phyloP scores from a whole-genome alignment of 805 yeast species.

The Candida alai region DNA sequence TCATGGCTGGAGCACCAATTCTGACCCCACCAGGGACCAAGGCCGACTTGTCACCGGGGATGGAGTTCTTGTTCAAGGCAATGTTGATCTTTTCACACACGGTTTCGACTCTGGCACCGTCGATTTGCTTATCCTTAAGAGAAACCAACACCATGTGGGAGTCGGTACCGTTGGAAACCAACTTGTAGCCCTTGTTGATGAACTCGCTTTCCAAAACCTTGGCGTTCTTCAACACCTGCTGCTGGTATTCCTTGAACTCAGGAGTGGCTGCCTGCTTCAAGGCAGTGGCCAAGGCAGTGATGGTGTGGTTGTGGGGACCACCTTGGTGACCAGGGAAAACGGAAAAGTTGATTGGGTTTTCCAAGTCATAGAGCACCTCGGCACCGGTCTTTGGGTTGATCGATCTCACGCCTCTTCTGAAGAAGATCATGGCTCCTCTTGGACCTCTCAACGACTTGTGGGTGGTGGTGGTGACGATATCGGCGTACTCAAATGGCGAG shows the following conservation, averaged over 20 bases:
- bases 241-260: conserved; percentile 83
- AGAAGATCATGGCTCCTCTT: conserved; percentile 97
- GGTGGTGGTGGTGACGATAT: conserved; percentile 95
- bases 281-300: conserved; percentile 93
- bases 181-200: conserved; percentile 57
- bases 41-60: conserved; percentile 95
- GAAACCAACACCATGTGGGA: conserved; percentile 87
- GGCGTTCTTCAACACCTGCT: conserved; percentile 78
- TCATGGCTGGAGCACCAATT: conserved; percentile 98
- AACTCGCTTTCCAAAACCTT: conserved; percentile 70
- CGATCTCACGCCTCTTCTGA: conserved; percentile 88
- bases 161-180: conserved; percentile 93
- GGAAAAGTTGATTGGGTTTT: conserved; percentile 87
- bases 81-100: conserved; percentile 86
- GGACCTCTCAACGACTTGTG: conserved; percentile 98
- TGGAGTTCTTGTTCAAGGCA: conserved; percentile 93
- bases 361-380: conserved; percentile 81
- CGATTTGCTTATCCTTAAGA: conserved; percentile 73
- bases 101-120: conserved; percentile 94
- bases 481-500: conserved; percentile 90
- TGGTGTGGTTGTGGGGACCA: conserved; percentile 99
- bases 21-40: conserved; percentile 94
- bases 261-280: conserved; percentile 87
- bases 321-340: conserved; percentile 99
- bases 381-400: conserved; percentile 77